phyloP scores from a whole-genome alignment of 148 eudicot genomes.

The Chenopodium suecicum region DNA sequence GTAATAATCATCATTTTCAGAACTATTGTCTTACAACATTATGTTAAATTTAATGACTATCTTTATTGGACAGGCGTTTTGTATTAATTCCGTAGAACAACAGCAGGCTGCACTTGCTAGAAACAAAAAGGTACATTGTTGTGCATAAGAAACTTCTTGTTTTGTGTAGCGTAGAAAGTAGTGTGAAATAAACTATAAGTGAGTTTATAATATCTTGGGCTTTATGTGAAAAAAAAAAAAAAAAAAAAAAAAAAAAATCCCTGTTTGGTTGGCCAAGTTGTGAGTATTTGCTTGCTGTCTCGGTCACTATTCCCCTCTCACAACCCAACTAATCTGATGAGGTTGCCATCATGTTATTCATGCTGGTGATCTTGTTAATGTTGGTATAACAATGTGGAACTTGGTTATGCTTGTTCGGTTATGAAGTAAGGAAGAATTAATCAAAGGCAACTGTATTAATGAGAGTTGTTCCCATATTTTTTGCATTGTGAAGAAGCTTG shows the following conservation, averaged over 20 bases:
- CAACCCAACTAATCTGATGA: background rate
- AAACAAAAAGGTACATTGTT: conserved; percentile 69
- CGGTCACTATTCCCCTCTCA: background rate
- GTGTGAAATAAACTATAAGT: no score
- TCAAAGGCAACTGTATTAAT: background rate
- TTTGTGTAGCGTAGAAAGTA: background rate
- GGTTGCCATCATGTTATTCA: background rate
- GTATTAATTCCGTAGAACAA: conserved; percentile 73
- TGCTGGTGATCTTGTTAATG: background rate
- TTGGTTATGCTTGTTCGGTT: conserved; percentile 7
- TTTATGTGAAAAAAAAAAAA: no score
- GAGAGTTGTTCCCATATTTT: background rate
- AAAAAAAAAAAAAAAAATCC: no score
- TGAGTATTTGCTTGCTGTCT: background rate
- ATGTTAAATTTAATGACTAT: conserved; percentile 6
- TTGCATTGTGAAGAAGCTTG: background rate
- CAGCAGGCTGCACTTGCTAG: conserved; percentile 80
- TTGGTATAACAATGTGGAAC: background rate
- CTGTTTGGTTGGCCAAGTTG: background rate
- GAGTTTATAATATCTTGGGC: no score
- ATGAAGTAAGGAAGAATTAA: background rate
- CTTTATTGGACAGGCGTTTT: conserved; percentile 68
- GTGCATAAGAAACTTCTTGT: background rate
- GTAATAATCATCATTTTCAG: conserved; percentile 2
- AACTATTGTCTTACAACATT: background rate